Base-by-base conservation (phyloP, 2,329 filamentous ascomycete genomes). In the Monosporascus cannonballus region DNA sequence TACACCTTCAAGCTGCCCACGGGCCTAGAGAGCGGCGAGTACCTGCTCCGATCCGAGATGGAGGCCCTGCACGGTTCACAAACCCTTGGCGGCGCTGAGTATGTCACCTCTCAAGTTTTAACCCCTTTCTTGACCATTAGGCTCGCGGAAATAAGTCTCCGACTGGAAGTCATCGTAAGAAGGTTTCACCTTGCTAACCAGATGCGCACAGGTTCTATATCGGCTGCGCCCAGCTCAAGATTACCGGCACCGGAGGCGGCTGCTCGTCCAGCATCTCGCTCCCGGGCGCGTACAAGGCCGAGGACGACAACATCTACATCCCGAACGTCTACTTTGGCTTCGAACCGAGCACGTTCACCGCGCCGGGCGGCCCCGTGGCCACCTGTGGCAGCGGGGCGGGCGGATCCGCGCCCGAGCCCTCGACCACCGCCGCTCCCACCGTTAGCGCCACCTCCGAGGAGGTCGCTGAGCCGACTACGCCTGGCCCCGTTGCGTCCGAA, bases 11-110 rank as follows among this genome's bases (percentile, higher is more conserved):
- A 51, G 14, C 53, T 70, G 41, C 67, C 67, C 11, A 52, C 50
- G 4, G 59, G 58, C 22, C 58, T 70, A 17, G 57, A 58, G 48
- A 66, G 59, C 47, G 67, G 67, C 6, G 65, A 70, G 25, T 69
- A 70, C 55, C 55, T 70, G 27, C 62, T 69, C 51, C 66, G 67
- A 25, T 68, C 65, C 20, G 66, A 70, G 54, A 70, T 69, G 67
- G 48, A 66, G 47, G 66, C 66, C 25, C 62, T 69, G 7, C 67
- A 69, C 48, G 64, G 54, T 8, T 52, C 65, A 5, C 60, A 64
- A 47, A 60, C 56, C 4, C 30, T 64, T 27, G 65, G 61, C 1
- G 65, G 64, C 14, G 65, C 65, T 11, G 66, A 68, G 54, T 68
- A 27, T 11, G 27, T 27, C 27, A 9, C 27, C 27, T 9, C 27